Evolutionary conservation across 352 stramenopile species (phyloP).

Genomic region (Phytophthora fragariae): DNA sequence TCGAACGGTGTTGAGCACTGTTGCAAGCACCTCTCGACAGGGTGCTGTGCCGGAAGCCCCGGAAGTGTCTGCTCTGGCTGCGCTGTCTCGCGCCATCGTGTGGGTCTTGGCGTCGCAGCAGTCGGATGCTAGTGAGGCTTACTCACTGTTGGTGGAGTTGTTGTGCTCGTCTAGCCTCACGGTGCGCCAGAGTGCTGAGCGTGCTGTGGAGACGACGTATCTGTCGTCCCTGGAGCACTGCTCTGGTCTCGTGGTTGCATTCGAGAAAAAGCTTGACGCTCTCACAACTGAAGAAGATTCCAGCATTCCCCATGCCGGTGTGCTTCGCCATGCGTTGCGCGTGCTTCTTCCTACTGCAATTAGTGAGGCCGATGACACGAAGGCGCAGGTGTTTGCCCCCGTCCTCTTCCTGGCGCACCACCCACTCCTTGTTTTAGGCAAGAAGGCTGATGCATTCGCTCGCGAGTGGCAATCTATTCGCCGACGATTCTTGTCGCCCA

Average conservation of each 20-base stretch:
- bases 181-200: slow-evolving; percentile 60
- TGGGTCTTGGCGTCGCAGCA: slow-evolving; percentile 81
- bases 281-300: slow-evolving; percentile 51
- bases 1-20: slow-evolving; percentile 44
- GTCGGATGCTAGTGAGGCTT: slow-evolving; percentile 50
- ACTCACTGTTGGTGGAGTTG: slow-evolving; percentile 69
- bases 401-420: slow-evolving; percentile 75
- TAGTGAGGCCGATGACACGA: slow-evolving; percentile 40
- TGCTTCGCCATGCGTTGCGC: slow-evolving; percentile 70
- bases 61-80: slow-evolving; percentile 66
- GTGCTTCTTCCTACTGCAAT: slow-evolving; percentile 59
- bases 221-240: slow-evolving; percentile 69
- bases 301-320: slow-evolving; percentile 54
- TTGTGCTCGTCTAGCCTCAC: slow-evolving; percentile 57
- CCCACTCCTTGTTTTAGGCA: slow-evolving; percentile 74
- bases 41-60: slow-evolving; percentile 40
- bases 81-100: slow-evolving; percentile 57
- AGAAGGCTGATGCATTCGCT: slow-evolving; percentile 53
- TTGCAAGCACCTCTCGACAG: slow-evolving; percentile 32
- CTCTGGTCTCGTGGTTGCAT: slow-evolving; percentile 53
- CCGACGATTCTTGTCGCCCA: slow-evolving; percentile 56
- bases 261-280: slow-evolving; percentile 65
- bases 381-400: slow-evolving; percentile 55
- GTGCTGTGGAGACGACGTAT: slow-evolving; percentile 57
- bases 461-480: slow-evolving; percentile 78